Evolutionary conservation across 2,329 filamentous ascomycete species (phyloP), one percentile per base, ranked within the genome.

Genomic region (Gaeumannomyces sp.): DNA sequence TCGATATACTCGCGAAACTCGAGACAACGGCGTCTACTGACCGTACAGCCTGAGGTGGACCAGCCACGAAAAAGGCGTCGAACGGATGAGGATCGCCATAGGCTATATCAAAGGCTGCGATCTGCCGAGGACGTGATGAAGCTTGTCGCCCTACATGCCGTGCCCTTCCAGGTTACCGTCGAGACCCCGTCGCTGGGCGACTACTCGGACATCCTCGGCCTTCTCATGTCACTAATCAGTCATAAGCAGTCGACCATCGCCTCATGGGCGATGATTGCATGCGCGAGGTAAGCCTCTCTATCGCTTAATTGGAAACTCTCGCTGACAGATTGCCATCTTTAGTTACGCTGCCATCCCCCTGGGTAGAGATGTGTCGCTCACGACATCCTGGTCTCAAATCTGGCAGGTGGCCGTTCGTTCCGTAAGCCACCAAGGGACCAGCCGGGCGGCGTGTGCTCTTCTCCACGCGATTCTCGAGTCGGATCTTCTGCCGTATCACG

Each of bases 191-290:
- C 78, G 29, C 72, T 85, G 1, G 69, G 76, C 38, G 82, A 87
- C 38, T 83, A 89, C 31, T 74, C 77, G 6, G 79, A 81, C 0
- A 73, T 89, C 4, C 72, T 95, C 3, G 79, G 82, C 11, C 82
- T 84, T 59, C 76, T 96, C 22, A 77, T 81, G 22, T 75, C 78
- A 14, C 81, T 83, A 64, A 85, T 90, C 59, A 81, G 85, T 13
- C 90, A 95, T 71, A 93, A 96, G 70, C 87, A 89, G 69, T 77
- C 78, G 19, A 75, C 76, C 11, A 79, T 89, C 57, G 85, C 88
- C 10, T 91, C 88, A 0, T 99, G 95, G 95, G 89, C 92, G 25
- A 86, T 96, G 79, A 75, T 97, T 63, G 89, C 88, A n/a, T 86
- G 92, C 72, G 82, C 91, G 67, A 91, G 90, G 92, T 93, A 78